Percentiles rank a stretch among this genome's conserved stretches.
These are phyloP conservation scores for Adansonia gregorii DNA, from an alignment of 441 rosid species.

Conservation along the genomic window DNA sequence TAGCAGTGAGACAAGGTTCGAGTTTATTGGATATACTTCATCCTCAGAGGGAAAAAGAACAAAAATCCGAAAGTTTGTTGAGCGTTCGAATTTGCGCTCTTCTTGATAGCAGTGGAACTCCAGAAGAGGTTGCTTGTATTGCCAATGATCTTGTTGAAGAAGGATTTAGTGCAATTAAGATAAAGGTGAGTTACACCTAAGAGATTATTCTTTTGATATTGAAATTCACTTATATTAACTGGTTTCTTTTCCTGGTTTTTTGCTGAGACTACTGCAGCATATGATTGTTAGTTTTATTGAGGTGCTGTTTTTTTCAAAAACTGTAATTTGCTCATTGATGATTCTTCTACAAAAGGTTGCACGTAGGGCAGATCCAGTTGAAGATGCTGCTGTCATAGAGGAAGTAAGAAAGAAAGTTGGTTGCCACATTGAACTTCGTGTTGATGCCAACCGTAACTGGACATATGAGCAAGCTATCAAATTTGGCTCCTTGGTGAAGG, in stretches of 20 bases:
- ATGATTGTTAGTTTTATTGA: neutral
- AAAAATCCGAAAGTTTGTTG: conserved; percentile 43
- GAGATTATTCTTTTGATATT: conserved; percentile 22
- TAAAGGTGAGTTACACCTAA: conserved; percentile 61
- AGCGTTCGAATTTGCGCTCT: conserved; percentile 81
- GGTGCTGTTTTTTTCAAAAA: conserved; percentile 27
- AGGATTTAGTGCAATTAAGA: conserved; percentile 86
- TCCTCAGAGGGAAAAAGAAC: conserved; percentile 43
- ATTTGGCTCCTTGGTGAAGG: conserved; percentile 69
- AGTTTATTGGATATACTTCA: conserved; percentile 57
- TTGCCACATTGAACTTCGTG: conserved; percentile 69
- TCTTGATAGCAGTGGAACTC: conserved; percentile 76
- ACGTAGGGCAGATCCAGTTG: conserved; percentile 63
- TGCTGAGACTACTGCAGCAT: conserved; percentile 2
- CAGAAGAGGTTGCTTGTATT: conserved; percentile 68
- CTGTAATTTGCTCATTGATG: conserved; percentile 12
- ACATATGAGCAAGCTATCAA: conserved; percentile 73
- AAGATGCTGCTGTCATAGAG: conserved; percentile 79
- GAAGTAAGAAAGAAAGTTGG: conserved; percentile 87
- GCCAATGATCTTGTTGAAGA: conserved; percentile 75
- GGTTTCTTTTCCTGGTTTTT: conserved; percentile 22
- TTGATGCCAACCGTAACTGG: conserved; percentile 93
- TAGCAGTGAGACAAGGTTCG: conserved; percentile 65
- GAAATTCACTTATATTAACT: conserved; percentile 20
- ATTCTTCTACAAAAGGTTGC: conserved; percentile 67